Base-by-base conservation (phyloP, 805 yeast genomes). In the Suhomyces vadensis region DNA sequence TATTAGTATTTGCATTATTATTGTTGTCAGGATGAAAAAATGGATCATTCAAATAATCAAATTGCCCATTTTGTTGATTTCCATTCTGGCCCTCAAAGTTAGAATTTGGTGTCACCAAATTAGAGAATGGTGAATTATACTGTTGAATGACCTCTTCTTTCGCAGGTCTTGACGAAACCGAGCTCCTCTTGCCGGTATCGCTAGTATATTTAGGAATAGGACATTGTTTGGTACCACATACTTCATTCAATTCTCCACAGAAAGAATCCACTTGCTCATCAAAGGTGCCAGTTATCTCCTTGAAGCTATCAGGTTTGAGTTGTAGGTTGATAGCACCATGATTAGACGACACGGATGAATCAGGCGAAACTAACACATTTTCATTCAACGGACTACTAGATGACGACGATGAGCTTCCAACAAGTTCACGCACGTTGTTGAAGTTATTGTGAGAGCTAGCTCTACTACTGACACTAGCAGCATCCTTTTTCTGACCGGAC, bases 201-300 rank as follows among this genome's bases (percentile, higher is more conserved):
- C 63, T 51, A 40, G 60, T 56, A 43, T 48, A 63, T 47, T 69
- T 67, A 2, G 96, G 95, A 3, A 83, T 60, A 3, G 94, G 96
- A 50, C 78, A 66, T 11, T 74, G 74, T 54, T 73, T 82, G 5
- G 83, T 82, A 13, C 97, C 97, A 65, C 97, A 91, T 1, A 90
- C 97, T 61, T 81, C 76, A 49, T 79, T 78, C 58, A 92, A 74
- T 54, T 82, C 79, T 20, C 78, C 77, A 59, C 98, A 92, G 60
- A 92, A 92, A 22, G 79, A 80, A 47, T 78, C 77, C 43, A 83
- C 82, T 52, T 83, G 82, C 58, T 87, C 92, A 56, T 82, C 85
- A 59, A 81, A 85, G 6, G 43, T 43, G 9, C 51, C 49, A 9
- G 55, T 46, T 11, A 57, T 51, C 33, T 51, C 58, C 23, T 35